These are phyloP conservation scores for Epicoccum sorghinum DNA, from an alignment of 2,329 filamentous ascomycete species.

Conservation along the genomic window DNA sequence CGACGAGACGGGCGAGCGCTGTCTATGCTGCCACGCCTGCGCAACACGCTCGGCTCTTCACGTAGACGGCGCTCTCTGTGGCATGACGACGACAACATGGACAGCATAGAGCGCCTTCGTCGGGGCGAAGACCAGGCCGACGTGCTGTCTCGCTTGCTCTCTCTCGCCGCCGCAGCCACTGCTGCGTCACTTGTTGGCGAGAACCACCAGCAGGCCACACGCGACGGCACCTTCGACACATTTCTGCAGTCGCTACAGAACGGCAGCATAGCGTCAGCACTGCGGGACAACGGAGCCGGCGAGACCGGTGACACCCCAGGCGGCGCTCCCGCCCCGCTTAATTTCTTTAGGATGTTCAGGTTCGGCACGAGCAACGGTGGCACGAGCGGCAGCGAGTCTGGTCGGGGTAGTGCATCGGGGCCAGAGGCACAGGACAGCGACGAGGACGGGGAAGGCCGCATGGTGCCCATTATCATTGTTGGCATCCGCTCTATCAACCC, in stretches of 20 bases:
- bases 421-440: constrained; percentile 31
- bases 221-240: constrained; percentile 67
- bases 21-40: constrained; percentile 46
- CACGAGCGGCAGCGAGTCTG: constrained; percentile 26
- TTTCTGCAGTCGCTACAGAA: constrained; percentile 68
- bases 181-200: constrained; percentile 69
- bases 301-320: constrained; percentile 47
- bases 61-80: constrained; percentile 60
- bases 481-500: constrained; percentile 70
- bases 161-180: constrained; percentile 67
- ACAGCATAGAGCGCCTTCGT: constrained; percentile 45
- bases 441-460: constrained; percentile 59
- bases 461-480: constrained; percentile 72
- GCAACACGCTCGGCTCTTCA: constrained; percentile 51
- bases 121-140: constrained; percentile 67
- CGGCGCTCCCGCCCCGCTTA: constrained; percentile 60
- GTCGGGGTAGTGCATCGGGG: constrained; percentile 30
- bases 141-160: constrained; percentile 65
- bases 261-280: constrained; percentile 62
- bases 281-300: constrained; percentile 53
- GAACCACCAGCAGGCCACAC: constrained; percentile 60
- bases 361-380: constrained; percentile 60
- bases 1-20: constrained; percentile 42
- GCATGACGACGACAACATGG: constrained; percentile 34
- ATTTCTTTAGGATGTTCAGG: constrained; percentile 72